Evolutionary conservation across 371 early-diverging fungal genomes (phyloP).

Genomic region (Mucor racemosus): DNA sequence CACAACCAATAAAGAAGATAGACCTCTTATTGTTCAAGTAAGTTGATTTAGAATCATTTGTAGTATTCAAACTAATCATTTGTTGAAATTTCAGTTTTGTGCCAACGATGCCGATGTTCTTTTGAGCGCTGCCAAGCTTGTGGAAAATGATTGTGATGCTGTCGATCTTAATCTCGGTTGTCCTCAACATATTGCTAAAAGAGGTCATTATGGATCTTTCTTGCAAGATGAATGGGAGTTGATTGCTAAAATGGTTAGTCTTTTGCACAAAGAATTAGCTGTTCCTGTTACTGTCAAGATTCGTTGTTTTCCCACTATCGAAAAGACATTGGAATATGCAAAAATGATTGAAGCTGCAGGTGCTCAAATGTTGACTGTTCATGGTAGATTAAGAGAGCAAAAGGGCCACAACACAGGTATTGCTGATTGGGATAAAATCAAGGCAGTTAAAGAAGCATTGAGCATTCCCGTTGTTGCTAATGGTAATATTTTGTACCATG

Average conservation of each 20-base stretch:
- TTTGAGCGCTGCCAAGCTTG: conserved; percentile 83
- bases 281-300: conserved; percentile 99
- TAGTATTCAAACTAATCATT: background rate
- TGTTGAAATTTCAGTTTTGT: conserved; percentile 77
- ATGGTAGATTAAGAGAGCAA: conserved; percentile 96
- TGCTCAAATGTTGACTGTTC: conserved; percentile 93
- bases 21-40: conserved; percentile 94
- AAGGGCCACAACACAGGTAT: conserved; percentile 96
- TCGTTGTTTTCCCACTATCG: conserved; percentile 89
- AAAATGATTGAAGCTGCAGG: conserved; percentile 97
- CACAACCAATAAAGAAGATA: conserved; percentile 75
- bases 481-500: conserved; percentile 93
- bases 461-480: conserved; percentile 97
- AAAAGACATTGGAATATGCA: conserved; percentile 95
- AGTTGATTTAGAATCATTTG: background rate
- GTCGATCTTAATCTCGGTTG: conserved; percentile 99
- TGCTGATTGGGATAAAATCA: conserved; percentile 98
- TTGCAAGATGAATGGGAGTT: conserved; percentile 97
- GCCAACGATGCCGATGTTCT: conserved; percentile 94
- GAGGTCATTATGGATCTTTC: conserved; percentile 96
- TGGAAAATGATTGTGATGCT: conserved; percentile 91
- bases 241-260: conserved; percentile 75
- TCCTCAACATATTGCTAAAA: conserved; percentile 93
- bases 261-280: conserved; percentile 80
- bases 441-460: conserved; percentile 83